A percentile compares a stretch with the other conserved stretches of the same genome.
Conservation (phyloP, 2,329 filamentous ascomycete genomes). For the Coniochaeta sp. region DNA sequence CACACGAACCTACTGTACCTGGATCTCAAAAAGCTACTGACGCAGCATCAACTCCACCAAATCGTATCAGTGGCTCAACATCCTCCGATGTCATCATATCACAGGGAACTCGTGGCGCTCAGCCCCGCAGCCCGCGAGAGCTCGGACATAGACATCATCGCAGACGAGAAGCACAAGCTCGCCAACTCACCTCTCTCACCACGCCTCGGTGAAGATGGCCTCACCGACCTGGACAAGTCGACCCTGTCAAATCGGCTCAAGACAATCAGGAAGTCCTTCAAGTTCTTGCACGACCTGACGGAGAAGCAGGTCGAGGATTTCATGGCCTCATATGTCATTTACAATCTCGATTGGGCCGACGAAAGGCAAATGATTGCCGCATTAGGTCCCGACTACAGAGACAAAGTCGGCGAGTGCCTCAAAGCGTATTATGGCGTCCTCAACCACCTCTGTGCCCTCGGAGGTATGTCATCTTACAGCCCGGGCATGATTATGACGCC, state of each 20-base stretch:
- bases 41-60: not conserved
- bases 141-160: slow-evolving; percentile 3
- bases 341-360: slow-evolving; percentile 48
- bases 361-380: slow-evolving; percentile 38
- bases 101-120: not conserved
- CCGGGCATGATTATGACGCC: not conserved
- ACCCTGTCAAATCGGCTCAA: slow-evolving; percentile 40
- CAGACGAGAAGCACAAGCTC: slow-evolving; percentile 3
- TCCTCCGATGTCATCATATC: not conserved
- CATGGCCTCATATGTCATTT: slow-evolving; percentile 50
- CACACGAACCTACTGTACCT: not conserved
- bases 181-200: not conserved
- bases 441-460: slow-evolving; percentile 47
- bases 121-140: not conserved
- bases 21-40: not conserved
- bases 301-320: slow-evolving; percentile 46
- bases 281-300: slow-evolving; percentile 38
- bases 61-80: not conserved
- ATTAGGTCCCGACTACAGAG: slow-evolving; percentile 40
- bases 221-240: slow-evolving; percentile 29
- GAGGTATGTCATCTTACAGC: too few species aligned
- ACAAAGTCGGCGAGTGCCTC: slow-evolving; percentile 43
- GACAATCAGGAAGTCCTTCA: slow-evolving; percentile 42
- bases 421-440: slow-evolving; percentile 45
- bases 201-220: not conserved